These are phyloP conservation scores for Lactarius tabidus DNA, from an alignment of 768 basidiomycete species.

Conservation along the genomic window DNA sequence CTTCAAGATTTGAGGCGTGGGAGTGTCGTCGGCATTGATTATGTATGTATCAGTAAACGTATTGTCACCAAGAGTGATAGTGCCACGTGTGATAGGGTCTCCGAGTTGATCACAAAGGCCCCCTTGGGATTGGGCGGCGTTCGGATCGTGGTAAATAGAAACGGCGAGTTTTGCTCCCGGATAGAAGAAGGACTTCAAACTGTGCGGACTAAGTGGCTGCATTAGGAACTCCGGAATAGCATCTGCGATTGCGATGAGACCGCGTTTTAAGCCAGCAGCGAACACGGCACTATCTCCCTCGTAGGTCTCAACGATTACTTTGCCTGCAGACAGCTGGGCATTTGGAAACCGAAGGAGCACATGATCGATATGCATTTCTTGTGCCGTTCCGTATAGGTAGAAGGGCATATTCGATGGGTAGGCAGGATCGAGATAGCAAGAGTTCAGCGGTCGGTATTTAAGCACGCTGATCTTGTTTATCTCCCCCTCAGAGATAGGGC, in stretches of 20 bases:
- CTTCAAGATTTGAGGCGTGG: constrained; percentile 8
- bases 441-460: constrained; percentile 32
- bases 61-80: constrained; percentile 20
- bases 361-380: constrained; percentile 37
- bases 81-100: constrained; percentile 20
- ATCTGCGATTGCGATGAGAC: constrained; percentile 25
- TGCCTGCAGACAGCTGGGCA: constrained; percentile 27
- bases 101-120: constrained; percentile 19
- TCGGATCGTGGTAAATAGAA: constrained; percentile 19
- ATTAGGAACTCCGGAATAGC: constrained; percentile 24
- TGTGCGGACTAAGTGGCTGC: constrained; percentile 23
- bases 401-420: constrained; percentile 37
- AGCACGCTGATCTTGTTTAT: constrained; percentile 33
- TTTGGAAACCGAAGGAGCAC: constrained; percentile 28
- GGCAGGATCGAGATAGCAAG: constrained; percentile 31
- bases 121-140: constrained; percentile 12
- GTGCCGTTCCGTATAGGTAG: constrained; percentile 38
- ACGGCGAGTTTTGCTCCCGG: constrained; percentile 20
- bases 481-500: constrained; percentile 13
- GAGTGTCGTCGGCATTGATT: constrained; percentile 18
- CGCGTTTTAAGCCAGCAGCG: constrained; percentile 15
- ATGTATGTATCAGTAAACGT: constrained; percentile 18
- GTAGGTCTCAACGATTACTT: constrained; percentile 17
- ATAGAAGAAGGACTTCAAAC: constrained; percentile 13
- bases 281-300: constrained; percentile 14